Base-by-base conservation (phyloP, 305 asterid genomes). In the Solanum hybrid region DNA sequence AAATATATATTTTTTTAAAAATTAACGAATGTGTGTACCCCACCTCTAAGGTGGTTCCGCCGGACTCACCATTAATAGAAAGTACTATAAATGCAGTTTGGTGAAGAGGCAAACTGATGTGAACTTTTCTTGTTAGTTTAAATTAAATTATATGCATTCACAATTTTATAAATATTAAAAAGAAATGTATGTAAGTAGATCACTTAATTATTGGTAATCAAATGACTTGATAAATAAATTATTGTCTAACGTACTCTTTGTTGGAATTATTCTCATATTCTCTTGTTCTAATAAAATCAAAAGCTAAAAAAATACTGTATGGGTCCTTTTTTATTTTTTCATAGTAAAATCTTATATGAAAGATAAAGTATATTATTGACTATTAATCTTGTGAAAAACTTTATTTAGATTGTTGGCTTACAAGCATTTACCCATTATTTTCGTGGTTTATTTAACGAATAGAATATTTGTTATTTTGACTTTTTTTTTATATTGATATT, bases 1-100 rank as follows among this genome's bases (percentile, higher is more conserved):
- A 40, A 3, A 11, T 10, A 0, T 38, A 38, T 34, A 1, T 29
- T 38, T 10, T 38, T 38, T 38, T 3, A 0, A 2, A 38, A 40
- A 40, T 40, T 40, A 40, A 40, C 0, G 5, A 0, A 0, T 40
- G 15, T 42, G 15, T 40, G 56, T 0, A 42, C 56, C 56, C 14
- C 14, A 40, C 51, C 15, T 0, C 0, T 42, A 0, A 40, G 0
- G 51, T 42, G 15, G 17, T 42, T 42, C 17, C 15, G 56, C 15
- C 17, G 51, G 15, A 40, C 51, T 42, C 17, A 42, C 60, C 19
- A 42, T 42, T 13, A 42, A 13, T 45, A 4, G 19, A 45, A 13
- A 13, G 60, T 13, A 45, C 2, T 51, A 15, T 15, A 51, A 51
- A 51, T 51, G n/a, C 9, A 51, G 66, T 51, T 51, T 2, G 66